Base-by-base conservation (phyloP, 2,329 filamentous ascomycete species). In the Ceratocystis alfenasii region DNA sequence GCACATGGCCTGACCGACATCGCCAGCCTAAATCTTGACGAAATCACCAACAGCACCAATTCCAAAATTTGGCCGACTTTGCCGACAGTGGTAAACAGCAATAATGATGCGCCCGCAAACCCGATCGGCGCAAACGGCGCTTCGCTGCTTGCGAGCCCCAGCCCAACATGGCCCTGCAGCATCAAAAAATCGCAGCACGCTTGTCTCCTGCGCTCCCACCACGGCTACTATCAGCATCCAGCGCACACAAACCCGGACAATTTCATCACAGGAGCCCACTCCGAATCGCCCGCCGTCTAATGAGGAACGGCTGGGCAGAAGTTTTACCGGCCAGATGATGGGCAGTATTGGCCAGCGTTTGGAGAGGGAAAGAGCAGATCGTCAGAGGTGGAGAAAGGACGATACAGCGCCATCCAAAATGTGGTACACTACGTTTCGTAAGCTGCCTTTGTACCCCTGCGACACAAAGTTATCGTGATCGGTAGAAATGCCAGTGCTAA, bases 301-400 rank as follows among this genome's bases (percentile, higher is more conserved):
- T 66, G 76, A 77, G 69, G 69, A 73, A 69, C 76, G 72, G 71
- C 71, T 73, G 30, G 76, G 74, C 17, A 70, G 77, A 60, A 74
- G 76, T 2, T 86, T 85, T 71, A 79, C 81, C 70, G 82, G 82
- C 22, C 83, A 85, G 74, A 78, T 86, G 70, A 81, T 83, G 71
- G 80, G 83, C 69, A 84, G 81, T 69, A 82, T 84, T 62, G 78
- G 77, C 63, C 76, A 79, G 65, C 79, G 83, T 67, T 75, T 85
- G 69, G 76, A 78, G 69, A 75, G 79, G n/a, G 83, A 86, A 73
- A 76, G 77, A 62, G 77, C 78, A 67, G 81, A 84, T 72, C 76
- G 80, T 28, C 79, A 78, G 70, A 77, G 79, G 69, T 82, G 81
- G 71, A 74, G 75, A 6, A 71, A 70, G 53, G 71, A 75, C 69